Evolutionary conservation across 2,329 filamentous ascomycete species (phyloP), one percentile per base, ranked within the genome.

Genomic region (Monosporascus sp.): DNA sequence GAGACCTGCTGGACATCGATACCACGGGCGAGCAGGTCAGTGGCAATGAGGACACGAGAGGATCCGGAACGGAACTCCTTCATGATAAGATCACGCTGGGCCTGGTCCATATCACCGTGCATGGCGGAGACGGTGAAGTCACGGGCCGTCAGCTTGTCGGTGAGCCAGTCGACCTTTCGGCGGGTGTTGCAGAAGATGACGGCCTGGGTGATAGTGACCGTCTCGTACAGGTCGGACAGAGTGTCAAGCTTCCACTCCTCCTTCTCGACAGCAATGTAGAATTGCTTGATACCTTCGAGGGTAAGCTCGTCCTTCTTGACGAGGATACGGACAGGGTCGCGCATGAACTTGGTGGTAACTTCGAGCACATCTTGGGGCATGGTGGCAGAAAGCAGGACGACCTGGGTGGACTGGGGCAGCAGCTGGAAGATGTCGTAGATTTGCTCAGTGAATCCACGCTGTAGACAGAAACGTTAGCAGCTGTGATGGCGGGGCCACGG

Each of bases 151-250:
- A 99, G 91, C 87, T 97, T 97, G 80, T 97, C 93, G 65, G 94
- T 97, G 68, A 99, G 88, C 94, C 94, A 99, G 82, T 99, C 94
- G 70, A 99, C 94, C 92, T 99, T 99, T 84, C 93, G 89, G 76
- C 94, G 90, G 73, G 94, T 99, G 87, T 99, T 99, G 87, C 94
- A 99, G 90, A 99, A 99, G 80, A 99, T 99, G 77, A 99, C 94
- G 56, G 94, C 94, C 78, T 99, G 94, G 67, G 94, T 99, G 71
- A 97, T 99, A 73, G 94, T 99, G 72, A 99, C 89, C 53, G 94
- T 99, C 82, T 99, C 94, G 83, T 99, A 99, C 66, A 99, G 79
- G 78, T 99, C 94, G 69, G 90, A 97, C 59, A 99, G 90, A 58
- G 94, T 99, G 77, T 99, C 94, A 63, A 99, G 87, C 82, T 99